These are phyloP conservation scores for Panicum virgatum DNA, from an alignment of 202 grass and related monocot genomes.

Conservation along the genomic window DNA sequence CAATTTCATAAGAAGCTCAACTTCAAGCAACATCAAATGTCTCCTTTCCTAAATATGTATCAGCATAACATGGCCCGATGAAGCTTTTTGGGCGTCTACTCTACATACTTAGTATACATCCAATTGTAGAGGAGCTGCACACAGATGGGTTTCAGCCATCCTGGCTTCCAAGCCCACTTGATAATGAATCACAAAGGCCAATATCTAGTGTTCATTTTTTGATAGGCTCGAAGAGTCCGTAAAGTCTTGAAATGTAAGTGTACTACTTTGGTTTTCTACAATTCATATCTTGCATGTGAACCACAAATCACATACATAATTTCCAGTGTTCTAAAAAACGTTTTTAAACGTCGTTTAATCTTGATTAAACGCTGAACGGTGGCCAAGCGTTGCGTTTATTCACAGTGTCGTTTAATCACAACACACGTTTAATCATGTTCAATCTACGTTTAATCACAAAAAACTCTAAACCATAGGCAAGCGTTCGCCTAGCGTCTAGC, in stretches of 20 bases:
- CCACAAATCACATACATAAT: slow-evolving; percentile 4
- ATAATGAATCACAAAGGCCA: background rate
- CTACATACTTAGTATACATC: slow-evolving; percentile 1
- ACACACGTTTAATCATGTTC: too few relatives aligned
- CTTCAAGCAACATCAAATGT: background rate
- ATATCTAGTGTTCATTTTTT: slow-evolving; percentile 4
- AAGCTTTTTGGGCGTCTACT: slow-evolving; percentile 1
- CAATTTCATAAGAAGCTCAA: background rate
- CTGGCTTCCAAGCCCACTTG: background rate
- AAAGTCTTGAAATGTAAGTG: background rate
- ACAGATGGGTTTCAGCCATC: slow-evolving; percentile 28
- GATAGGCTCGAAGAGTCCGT: background rate
- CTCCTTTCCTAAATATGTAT: background rate
- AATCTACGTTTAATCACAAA: too few relatives aligned
- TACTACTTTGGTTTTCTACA: background rate
- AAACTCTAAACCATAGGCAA: too few relatives aligned
- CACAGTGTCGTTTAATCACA: too few relatives aligned
- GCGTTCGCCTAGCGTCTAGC: too few relatives aligned
- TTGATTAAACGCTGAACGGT: too few relatives aligned
- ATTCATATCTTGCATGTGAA: background rate
- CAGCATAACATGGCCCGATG: too few relatives aligned
- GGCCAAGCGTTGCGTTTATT: too few relatives aligned
- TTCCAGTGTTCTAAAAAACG: too few relatives aligned
- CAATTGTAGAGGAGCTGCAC: slow-evolving; percentile 11
- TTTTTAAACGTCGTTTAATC: too few relatives aligned